Conservation (phyloP, 202 grass and related monocot genomes). For the Dendrocalamus latiflorus region DNA sequence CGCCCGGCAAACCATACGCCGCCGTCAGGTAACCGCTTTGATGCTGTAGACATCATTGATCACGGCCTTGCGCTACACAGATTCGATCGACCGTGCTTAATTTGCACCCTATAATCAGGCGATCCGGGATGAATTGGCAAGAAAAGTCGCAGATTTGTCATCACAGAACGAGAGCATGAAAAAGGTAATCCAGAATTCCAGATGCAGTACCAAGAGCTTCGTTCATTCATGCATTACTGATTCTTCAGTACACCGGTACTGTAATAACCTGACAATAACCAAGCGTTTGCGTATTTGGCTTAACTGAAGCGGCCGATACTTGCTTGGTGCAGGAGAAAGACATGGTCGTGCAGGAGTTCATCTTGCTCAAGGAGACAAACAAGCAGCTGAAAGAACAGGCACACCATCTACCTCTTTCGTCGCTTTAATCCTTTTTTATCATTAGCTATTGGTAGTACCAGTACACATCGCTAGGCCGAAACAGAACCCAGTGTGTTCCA, state of each 20-base stretch:
- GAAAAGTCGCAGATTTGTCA: slow-evolving; percentile 50
- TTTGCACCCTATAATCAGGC: slow-evolving; percentile 8
- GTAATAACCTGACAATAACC: no score
- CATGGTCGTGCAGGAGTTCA: slow-evolving; percentile 55
- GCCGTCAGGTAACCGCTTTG: slow-evolving; percentile 41
- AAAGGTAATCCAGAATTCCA: slow-evolving; percentile 43
- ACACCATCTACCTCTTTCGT: slow-evolving; percentile 14
- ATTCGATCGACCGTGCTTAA: not conserved
- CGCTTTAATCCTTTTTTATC: not conserved
- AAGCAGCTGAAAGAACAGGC: no score
- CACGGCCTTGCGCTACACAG: no score
- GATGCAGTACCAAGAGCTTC: not conserved
- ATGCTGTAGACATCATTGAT: no score
- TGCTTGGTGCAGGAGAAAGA: slow-evolving; percentile 67
- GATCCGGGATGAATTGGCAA: slow-evolving; percentile 57
- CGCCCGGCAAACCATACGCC: slow-evolving; percentile 68
- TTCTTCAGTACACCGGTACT: no score
- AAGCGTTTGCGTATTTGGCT: not conserved
- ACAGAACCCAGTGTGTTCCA: slow-evolving; percentile 27
- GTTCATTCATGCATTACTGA: not conserved
- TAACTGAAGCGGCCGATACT: not conserved
- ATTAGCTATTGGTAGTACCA: not conserved
- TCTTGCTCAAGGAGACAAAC: slow-evolving; percentile 67
- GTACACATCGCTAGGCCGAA: slow-evolving; percentile 14
- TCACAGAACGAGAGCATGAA: slow-evolving; percentile 62